phyloP scores from a whole-genome alignment of 495 filamentous ascomycete genomes.

The Hypoxylon trugodes region DNA sequence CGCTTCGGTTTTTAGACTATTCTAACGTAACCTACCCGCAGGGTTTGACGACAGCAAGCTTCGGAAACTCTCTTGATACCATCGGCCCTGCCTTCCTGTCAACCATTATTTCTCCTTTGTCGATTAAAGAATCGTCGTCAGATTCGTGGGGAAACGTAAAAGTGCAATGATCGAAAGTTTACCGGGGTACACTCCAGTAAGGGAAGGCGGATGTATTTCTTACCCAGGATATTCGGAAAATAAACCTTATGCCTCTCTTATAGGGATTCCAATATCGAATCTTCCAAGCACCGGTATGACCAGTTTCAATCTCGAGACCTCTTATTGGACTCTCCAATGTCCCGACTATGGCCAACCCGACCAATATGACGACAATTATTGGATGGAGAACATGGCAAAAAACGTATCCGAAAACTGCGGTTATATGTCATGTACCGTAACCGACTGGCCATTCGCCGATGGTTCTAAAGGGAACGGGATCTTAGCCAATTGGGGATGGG shows the following conservation, averaged over 20 bases:
- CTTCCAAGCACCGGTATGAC: not conserved
- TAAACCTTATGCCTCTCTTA: conserved; percentile 1
- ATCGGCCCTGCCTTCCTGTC: not conserved
- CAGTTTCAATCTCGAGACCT: not conserved
- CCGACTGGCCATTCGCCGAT: not conserved
- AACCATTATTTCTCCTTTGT: not conserved
- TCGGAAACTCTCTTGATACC: not conserved
- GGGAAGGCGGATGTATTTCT: not conserved
- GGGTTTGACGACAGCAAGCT: not conserved
- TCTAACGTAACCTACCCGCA: not conserved
- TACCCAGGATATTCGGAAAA: not conserved
- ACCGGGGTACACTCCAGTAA: not conserved
- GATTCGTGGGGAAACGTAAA: conserved; percentile 7
- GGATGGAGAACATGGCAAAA: not conserved
- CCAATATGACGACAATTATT: not conserved
- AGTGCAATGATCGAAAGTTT: not conserved
- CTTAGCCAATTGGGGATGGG: not conserved
- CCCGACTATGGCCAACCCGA: not conserved
- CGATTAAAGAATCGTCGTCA: not conserved
- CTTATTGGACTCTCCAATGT: conserved; percentile 1
- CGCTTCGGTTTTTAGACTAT: not conserved
- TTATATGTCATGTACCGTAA: not conserved
- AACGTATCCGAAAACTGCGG: not conserved
- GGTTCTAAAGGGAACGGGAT: not conserved
- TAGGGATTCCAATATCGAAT: not conserved